A percentile compares a stretch with the other conserved stretches of the same genome.
Evolutionary conservation across 1,139 yeast genomes (phyloP).

Genomic region (Saccharomycopsis crataegensis): DNA sequence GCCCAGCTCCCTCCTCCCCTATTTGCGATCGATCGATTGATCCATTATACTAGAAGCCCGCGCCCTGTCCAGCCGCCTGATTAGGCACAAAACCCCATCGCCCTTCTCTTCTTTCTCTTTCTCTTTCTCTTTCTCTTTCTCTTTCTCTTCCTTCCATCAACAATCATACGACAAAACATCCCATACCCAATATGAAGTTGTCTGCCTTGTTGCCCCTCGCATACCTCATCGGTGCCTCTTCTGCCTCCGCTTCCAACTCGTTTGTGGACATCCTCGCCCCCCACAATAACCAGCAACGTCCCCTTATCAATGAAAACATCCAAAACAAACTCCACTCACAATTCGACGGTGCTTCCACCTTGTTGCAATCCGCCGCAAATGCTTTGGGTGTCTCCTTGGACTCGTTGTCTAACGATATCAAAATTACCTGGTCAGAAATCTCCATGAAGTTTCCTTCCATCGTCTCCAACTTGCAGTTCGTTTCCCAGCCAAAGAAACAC

Average conservation of each 20-base stretch:
- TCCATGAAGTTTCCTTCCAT: slow-evolving; percentile 48
- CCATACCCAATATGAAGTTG: not conserved
- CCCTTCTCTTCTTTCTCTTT: too few relatives aligned
- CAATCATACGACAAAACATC: not conserved
- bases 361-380: slow-evolving; percentile 30
- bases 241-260: not conserved
- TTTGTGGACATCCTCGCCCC: not conserved
- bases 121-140: too few relatives aligned
- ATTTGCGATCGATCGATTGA: too few relatives aligned
- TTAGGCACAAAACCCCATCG: too few relatives aligned
- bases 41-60: not conserved
- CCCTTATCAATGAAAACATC: not conserved
- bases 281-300: not conserved
- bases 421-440: slow-evolving; percentile 55
- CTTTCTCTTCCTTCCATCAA: not conserved
- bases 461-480: slow-evolving; percentile 40
- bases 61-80: too few relatives aligned
- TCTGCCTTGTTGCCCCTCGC: not conserved
- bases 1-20: too few relatives aligned
- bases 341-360: not conserved
- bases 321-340: not conserved
- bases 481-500: slow-evolving; percentile 42
- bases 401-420: slow-evolving; percentile 41
- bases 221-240: not conserved
- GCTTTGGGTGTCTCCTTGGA: slow-evolving; percentile 43